These are phyloP conservation scores for Scleroderma citrinum DNA, from an alignment of 768 basidiomycete species.

Conservation along the genomic window DNA sequence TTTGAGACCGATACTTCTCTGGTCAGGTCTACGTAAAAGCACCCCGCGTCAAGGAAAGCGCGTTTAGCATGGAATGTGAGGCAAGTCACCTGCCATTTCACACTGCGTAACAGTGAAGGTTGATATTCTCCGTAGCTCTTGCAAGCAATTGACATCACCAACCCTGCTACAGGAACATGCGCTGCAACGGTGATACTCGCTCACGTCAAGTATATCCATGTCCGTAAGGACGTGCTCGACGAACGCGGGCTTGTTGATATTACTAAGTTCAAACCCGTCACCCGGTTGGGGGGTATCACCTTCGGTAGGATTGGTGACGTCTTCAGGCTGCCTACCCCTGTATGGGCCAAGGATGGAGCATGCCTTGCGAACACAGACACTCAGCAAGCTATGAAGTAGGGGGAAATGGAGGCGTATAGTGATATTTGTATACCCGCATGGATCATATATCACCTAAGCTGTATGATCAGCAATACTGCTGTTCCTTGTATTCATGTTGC, in stretches of 20 bases:
- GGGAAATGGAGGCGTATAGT: background rate
- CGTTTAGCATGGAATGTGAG: constrained; percentile 44
- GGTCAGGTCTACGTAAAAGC: constrained; percentile 32
- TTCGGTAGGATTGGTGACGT: constrained; percentile 28
- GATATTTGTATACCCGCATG: too few relatives aligned
- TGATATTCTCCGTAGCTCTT: constrained; percentile 15
- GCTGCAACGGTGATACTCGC: constrained; percentile 33
- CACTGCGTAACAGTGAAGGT: background rate
- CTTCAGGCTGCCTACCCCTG: constrained; percentile 20
- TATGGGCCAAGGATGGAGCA: constrained; percentile 15
- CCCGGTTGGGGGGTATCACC: constrained; percentile 34
- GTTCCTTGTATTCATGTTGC: too few relatives aligned
- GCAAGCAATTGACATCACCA: constrained; percentile 28
- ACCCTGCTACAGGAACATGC: constrained; percentile 20
- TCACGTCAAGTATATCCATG: constrained; percentile 35
- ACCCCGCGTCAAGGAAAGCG: constrained; percentile 38
- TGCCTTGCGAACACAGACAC: constrained; percentile 3
- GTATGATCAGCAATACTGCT: too few relatives aligned
- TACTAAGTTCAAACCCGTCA: constrained; percentile 30
- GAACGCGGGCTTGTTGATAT: constrained; percentile 31
- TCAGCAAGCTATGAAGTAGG: background rate
- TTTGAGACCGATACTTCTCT: background rate
- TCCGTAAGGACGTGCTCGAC: constrained; percentile 36
- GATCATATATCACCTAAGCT: too few relatives aligned
- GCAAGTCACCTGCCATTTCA: background rate